Evolutionary conservation across 306 rosid species (phyloP).

Genomic region (Quercus alba): DNA sequence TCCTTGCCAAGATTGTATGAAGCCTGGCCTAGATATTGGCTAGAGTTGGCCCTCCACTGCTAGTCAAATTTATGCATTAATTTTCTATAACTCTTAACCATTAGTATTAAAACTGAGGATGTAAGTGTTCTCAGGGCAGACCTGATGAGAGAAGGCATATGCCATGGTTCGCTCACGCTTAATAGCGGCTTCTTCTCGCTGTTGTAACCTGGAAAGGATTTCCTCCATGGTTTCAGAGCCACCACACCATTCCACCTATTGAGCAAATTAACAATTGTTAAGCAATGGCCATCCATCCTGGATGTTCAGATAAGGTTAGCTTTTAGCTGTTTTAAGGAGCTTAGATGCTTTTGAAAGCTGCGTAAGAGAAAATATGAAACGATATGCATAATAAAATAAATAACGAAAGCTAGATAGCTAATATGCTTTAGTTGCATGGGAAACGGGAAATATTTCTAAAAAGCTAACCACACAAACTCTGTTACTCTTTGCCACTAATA

Average conservation of each 20-base stretch:
- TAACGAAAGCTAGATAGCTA: no score
- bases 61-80: conserved; percentile 13
- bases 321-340: no score
- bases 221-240: conserved; percentile 87
- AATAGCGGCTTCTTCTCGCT: conserved; percentile 71
- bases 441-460: no score
- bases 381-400: no score
- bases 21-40: conserved; percentile 64
- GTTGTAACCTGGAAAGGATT: conserved; percentile 58
- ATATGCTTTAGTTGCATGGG: no score
- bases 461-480: no score
- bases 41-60: conserved; percentile 88
- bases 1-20: conserved; percentile 55
- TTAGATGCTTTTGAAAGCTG: no score
- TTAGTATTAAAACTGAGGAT: neutral
- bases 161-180: conserved; percentile 83
- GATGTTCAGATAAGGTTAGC: no score
- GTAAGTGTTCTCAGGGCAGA: conserved; percentile 13
- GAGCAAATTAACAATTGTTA: neutral
- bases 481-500: no score
- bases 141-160: conserved; percentile 88
- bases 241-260: conserved; percentile 71
- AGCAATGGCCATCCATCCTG: neutral
- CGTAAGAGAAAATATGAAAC: no score
- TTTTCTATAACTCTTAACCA: neutral